Base-by-base conservation (phyloP, 2,329 filamentous ascomycete species). In the Trichophyton rubrum region DNA sequence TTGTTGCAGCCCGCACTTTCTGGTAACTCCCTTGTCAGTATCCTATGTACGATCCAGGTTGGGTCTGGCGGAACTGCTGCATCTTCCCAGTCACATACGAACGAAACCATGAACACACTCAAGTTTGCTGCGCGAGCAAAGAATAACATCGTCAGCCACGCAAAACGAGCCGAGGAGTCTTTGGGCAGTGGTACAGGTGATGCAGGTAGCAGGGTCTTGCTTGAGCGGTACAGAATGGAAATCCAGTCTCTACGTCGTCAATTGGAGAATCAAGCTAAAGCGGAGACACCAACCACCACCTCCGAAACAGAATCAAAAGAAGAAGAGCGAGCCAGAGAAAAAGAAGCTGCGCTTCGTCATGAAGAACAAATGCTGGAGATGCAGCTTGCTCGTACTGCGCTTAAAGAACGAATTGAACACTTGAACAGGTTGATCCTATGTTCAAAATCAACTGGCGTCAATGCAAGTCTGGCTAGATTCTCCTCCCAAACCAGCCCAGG, bases 351-450 rank as follows among this genome's bases (percentile, higher is more conserved):
- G 66, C 83, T 89, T 66, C 85, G 90, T 43, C 93, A 96, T 67
- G 91, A 96, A 70, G 93, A 97, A 76, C 93, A 99, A 73, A 92
- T 99, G 82, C 80, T 99, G 60, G 93, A 99, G 74, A 97, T 99
- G 89, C 93, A 99, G 72, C 82, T 99, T 55, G 93, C 93, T 35
- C 85, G 93, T 47, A 99, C 93, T 0, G 93, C 93, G 0, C 77
- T 99, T 60, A 99, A 97, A 73, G 93, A 99, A 77, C 86, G 93
- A 33, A 99, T 99, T 67, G 91, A 96, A 71, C 93, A 99, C 73
- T 80, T 99, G 55, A 99, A 97, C 74, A 86, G 92, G 56, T 79
- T 99, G 57, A 97, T 99, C 65, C 77, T 99, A 62, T 95, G 90
- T 71, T 97, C 92, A 15, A 96, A 96, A 71, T 97, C 92, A 3